Evolutionary conservation across 2,329 filamentous ascomycete genomes (phyloP).

Genomic region (Fusarium domesticum): DNA sequence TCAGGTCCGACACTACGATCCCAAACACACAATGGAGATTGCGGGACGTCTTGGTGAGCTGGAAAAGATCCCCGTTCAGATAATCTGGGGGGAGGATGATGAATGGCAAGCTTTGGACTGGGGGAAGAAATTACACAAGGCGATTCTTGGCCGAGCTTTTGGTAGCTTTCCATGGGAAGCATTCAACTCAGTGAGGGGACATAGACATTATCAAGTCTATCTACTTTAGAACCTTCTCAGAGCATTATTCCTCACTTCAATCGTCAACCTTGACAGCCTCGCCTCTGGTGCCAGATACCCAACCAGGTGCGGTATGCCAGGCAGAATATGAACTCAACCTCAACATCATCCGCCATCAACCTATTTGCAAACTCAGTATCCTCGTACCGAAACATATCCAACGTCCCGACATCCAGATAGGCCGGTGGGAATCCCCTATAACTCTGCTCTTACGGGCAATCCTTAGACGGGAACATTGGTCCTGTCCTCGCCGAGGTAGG

Average conservation of each 20-base stretch:
- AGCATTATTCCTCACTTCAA: conserved; percentile 10
- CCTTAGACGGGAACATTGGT: conserved; percentile 18
- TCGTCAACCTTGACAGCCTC: conserved; percentile 14
- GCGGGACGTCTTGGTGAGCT: conserved; percentile 24
- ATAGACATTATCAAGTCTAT: too few species aligned
- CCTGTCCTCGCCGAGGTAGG: conserved; percentile 22
- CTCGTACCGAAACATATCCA: conserved; percentile 23
- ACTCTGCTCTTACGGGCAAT: conserved; percentile 14
- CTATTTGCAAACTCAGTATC: conserved; percentile 17
- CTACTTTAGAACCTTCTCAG: conserved; percentile 9
- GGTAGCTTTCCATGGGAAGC: conserved; percentile 7
- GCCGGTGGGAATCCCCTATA: conserved; percentile 13
- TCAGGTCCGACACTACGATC: conserved; percentile 34
- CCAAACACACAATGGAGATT: conserved; percentile 34
- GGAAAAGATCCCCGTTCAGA: conserved; percentile 25
- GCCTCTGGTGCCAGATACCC: conserved; percentile 14
- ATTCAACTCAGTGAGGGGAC: background rate
- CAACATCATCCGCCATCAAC: conserved; percentile 17
- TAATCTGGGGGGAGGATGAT: conserved; percentile 34
- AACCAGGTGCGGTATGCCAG: conserved; percentile 23
- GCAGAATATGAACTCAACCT: conserved; percentile 25
- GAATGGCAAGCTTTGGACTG: conserved; percentile 32
- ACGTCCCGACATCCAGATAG: conserved; percentile 18
- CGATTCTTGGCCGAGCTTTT: conserved; percentile 28
- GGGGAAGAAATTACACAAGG: conserved; percentile 30